Conservation (phyloP, 1,139 yeast species). For the Geotrichum bryndzae region DNA sequence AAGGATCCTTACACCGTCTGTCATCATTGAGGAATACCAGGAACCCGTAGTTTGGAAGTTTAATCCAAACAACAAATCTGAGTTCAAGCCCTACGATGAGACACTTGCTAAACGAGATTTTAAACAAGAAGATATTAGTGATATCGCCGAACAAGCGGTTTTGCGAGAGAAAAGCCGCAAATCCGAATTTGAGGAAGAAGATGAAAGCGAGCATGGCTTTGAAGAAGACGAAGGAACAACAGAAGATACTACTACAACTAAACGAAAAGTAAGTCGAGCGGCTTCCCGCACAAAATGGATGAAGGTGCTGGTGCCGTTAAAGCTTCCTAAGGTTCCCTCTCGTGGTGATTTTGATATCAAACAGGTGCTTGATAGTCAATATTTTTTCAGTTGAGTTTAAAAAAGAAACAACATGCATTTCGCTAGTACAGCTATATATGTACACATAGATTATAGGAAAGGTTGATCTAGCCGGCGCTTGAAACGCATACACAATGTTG, state of each 20-base stretch:
- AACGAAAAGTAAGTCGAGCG: background rate
- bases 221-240: background rate
- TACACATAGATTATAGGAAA: too few species aligned
- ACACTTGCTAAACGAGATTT: background rate
- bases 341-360: constrained; percentile 73
- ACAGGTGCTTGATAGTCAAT: constrained; percentile 59
- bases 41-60: constrained; percentile 12
- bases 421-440: too few species aligned
- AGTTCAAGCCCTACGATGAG: constrained; percentile 1
- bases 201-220: background rate
- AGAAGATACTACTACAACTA: background rate
- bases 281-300: constrained; percentile 15
- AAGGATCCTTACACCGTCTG: constrained; percentile 12
- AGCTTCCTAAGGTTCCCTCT: constrained; percentile 62
- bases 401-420: too few species aligned
- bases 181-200: background rate
- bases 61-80: background rate
- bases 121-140: background rate
- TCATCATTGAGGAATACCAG: constrained; percentile 10
- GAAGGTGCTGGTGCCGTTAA: constrained; percentile 50
- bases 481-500: too few species aligned
- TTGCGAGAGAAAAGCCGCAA: background rate
- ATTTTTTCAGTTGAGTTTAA: constrained; percentile 51
- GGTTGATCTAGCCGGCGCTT: too few species aligned
- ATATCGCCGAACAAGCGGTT: background rate